Evolutionary conservation across 768 basidiomycete species (phyloP).

Genomic region (Termitomyces sp.): DNA sequence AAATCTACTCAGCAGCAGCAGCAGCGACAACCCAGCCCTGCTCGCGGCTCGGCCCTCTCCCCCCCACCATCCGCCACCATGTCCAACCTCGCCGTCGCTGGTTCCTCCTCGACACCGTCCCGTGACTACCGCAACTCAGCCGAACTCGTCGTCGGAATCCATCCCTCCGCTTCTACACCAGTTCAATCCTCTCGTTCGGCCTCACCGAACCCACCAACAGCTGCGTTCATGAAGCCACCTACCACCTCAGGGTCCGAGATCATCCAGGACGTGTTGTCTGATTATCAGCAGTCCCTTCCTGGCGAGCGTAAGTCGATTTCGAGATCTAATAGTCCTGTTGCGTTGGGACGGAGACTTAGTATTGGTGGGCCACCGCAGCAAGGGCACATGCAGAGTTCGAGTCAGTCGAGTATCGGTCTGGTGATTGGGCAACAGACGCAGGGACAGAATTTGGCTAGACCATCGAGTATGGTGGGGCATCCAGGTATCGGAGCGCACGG

Average conservation of each 20-base stretch:
- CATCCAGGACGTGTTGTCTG: conserved; percentile 67
- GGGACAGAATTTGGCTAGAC: conserved; percentile 43
- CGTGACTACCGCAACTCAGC: conserved; percentile 76
- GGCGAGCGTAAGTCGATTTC: conserved; percentile 71
- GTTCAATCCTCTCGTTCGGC: conserved; percentile 46
- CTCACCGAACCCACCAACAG: conserved; percentile 72
- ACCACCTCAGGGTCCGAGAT: conserved; percentile 45
- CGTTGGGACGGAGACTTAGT: conserved; percentile 26
- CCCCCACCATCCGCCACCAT: conserved; percentile 23
- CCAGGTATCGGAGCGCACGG: conserved; percentile 80
- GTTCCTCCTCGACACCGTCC: conserved; percentile 28
- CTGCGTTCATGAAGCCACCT: conserved; percentile 64
- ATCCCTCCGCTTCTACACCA: conserved; percentile 48
- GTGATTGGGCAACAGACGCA: conserved; percentile 15
- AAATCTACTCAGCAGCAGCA: conserved; percentile 18
- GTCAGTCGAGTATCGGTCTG: conserved; percentile 1
- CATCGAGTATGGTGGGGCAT: conserved; percentile 63
- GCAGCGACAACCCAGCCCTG: conserved; percentile 17
- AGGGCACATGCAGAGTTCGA: conserved; percentile 8
- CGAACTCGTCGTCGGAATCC: conserved; percentile 73
- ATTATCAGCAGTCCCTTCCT: conserved; percentile 84
- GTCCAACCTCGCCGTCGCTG: conserved; percentile 13
- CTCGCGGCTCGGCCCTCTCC: conserved; percentile 29
- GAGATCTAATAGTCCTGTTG: conserved; percentile 40
- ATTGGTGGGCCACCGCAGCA: conserved; percentile 12